Evolutionary conservation across 352 stramenopile genomes (phyloP).

Genomic region (Phytophthora europaea): DNA sequence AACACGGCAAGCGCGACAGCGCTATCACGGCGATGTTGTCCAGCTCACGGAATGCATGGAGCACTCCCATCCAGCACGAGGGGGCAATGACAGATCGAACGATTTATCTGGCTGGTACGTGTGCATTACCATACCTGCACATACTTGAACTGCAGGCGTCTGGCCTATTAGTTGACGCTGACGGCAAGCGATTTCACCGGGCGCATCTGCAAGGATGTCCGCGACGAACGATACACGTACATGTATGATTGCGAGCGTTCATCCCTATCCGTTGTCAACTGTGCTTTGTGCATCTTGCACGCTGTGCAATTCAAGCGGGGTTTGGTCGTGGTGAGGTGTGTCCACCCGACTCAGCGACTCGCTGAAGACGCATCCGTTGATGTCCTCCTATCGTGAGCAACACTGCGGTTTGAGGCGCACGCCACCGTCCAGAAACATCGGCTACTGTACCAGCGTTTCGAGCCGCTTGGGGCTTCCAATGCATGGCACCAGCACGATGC

Average conservation of each 20-base stretch:
- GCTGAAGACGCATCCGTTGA: slow-evolving; percentile 10
- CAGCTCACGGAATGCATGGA: background rate
- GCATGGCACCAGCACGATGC: background rate
- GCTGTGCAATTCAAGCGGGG: background rate
- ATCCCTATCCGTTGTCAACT: slow-evolving; percentile 3
- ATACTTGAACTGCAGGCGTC: background rate
- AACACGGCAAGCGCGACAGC: too few species aligned
- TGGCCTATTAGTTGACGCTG: background rate
- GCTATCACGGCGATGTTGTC: background rate
- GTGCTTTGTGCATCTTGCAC: background rate
- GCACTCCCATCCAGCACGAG: background rate
- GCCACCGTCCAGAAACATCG: background rate
- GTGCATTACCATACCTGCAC: background rate
- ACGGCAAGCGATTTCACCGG: background rate
- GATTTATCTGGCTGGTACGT: background rate
- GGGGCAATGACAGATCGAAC: background rate
- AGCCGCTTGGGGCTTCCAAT: background rate
- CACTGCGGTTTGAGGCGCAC: background rate
- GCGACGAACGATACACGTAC: background rate
- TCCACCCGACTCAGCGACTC: background rate
- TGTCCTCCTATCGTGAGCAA: background rate
- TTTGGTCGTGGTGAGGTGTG: background rate
- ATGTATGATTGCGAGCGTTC: background rate
- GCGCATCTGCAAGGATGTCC: background rate
- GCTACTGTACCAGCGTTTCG: too few species aligned